Conservation (phyloP, 805 yeast genomes). For the Phaffomyces opuntiae region DNA sequence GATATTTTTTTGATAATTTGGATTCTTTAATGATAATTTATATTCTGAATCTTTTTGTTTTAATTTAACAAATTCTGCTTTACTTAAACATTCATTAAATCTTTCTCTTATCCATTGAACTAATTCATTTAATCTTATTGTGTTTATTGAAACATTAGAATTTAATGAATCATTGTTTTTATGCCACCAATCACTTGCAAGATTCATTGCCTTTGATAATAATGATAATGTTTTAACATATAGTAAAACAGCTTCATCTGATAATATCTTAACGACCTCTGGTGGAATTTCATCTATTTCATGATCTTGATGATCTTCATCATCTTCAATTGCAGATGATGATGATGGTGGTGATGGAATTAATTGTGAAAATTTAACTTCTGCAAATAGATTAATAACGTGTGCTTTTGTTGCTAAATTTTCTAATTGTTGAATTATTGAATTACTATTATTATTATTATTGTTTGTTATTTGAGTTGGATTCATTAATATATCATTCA, state of each 20-base stretch:
- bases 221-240: conserved; percentile 80
- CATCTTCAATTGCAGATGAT: conserved; percentile 31
- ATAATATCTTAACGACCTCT: conserved; percentile 46
- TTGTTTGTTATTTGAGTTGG: conserved; percentile 7
- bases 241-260: conserved; percentile 81
- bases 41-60: conserved; percentile 46
- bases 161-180: conserved; percentile 28
- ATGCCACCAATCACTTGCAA: conserved; percentile 90
- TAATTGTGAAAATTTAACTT: conserved; percentile 80
- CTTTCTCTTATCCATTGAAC: conserved; percentile 83
- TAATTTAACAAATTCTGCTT: conserved; percentile 71
- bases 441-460: conserved; percentile 16
- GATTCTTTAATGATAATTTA: conserved; percentile 15
- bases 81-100: conserved; percentile 83
- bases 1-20: conserved; percentile 8
- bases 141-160: conserved; percentile 2
- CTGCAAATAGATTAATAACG: conserved; percentile 83
- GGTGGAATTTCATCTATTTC: conserved; percentile 39
- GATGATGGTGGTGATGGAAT: conserved; percentile 55
- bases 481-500: conserved; percentile 9
- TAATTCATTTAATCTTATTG: conserved; percentile 45
- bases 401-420: conserved; percentile 83
- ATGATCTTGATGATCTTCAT: conserved; percentile 28
- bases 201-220: conserved; percentile 77
- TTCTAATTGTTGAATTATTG: conserved; percentile 47